A percentile compares a stretch with the other conserved stretches of the same genome.
Conservation (phyloP, 352 stramenopile species). For the Globisporangium okanoganense region DNA sequence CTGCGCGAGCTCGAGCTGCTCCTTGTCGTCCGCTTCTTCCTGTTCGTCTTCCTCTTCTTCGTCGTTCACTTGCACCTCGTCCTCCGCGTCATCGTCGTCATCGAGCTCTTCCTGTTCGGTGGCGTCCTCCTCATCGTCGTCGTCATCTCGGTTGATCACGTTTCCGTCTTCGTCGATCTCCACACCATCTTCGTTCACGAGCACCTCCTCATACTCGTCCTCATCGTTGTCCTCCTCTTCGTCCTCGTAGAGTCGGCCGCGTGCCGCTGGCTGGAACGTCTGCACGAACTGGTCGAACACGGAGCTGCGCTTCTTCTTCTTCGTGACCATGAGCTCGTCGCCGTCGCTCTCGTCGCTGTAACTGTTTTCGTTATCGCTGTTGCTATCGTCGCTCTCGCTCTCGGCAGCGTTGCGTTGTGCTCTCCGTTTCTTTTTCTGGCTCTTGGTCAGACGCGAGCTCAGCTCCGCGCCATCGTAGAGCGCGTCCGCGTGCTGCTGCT, state of each 20-base stretch:
- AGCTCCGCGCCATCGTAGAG: slow-evolving; percentile 30
- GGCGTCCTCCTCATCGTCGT: slow-evolving; percentile 10
- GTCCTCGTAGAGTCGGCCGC: slow-evolving; percentile 13
- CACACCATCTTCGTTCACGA: slow-evolving; percentile 37
- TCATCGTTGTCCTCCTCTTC: slow-evolving; percentile 31
- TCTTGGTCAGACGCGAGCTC: slow-evolving; percentile 11
- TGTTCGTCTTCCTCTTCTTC: slow-evolving; percentile 19
- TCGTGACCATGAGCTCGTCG: slow-evolving; percentile 20
- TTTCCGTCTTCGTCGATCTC: slow-evolving; percentile 39
- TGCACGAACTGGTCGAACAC: slow-evolving; percentile 78
- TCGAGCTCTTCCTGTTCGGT: slow-evolving; percentile 15
- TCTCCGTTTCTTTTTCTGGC: slow-evolving; percentile 1
- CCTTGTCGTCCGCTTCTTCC: slow-evolving; percentile 25
- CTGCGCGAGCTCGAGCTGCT: slow-evolving; percentile 15
- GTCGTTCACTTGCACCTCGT: slow-evolving; percentile 19
- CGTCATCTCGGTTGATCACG: slow-evolving; percentile 18
- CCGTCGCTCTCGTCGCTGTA: slow-evolving; percentile 10
- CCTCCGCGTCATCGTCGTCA: slow-evolving; percentile 12
- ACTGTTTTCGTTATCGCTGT: slow-evolving; percentile 4
- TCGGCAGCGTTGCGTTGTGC: neutral
- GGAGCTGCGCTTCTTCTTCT: slow-evolving; percentile 21
- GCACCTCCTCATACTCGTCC: slow-evolving; percentile 38
- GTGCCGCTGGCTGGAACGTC: slow-evolving; percentile 40
- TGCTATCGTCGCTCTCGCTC: slow-evolving; percentile 1
- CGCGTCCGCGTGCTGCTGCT: slow-evolving; percentile 30